Base-by-base conservation (phyloP, 2,329 filamentous ascomycete genomes). In the Cercospora citrullina region DNA sequence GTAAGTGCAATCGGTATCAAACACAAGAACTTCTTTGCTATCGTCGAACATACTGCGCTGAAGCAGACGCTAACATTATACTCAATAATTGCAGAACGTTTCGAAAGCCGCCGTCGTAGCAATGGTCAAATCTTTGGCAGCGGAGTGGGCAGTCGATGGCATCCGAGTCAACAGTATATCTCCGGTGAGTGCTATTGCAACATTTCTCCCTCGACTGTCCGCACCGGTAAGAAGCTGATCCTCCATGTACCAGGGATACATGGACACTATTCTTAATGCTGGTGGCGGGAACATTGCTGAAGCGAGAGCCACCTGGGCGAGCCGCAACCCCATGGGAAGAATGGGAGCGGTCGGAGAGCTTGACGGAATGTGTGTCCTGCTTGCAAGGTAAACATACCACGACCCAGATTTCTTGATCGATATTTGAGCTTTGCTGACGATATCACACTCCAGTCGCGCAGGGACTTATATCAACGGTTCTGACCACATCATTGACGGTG, bases 181-280 rank as follows among this genome's bases (percentile, higher is more conserved):
- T 45, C 91, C 91, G 0, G 91, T 91, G 0, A 91, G 93, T 69
- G 80, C 89, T 2, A 88, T 23, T 23, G 21, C 10, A 1, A 3
- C 45, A 26, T 51, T 3, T 6, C 45, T 1, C 9, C 45, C 14
- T 26, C 1, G 10, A 51, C 21, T 23, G 16, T 26, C 45, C 14
- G 1, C 18, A 1, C 45, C 21, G 9, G 9, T 12, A 16, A 51
- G 45, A 21, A 26, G 21, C 45, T 91, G 4, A 93, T 93, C 72
- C 87, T 83, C 18, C 83, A 93, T 53, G 88, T 85, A 45, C 16
- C 91, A 91, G 0, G 91, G 91, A 0, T 93, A 93, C 73, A 92
- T 93, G 87, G 90, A 92, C 73, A 92, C 90, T 0, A 86, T 91
- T 12, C 79, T 93, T 59, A 93, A 92, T 74, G 78, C 77, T 23